Evolutionary conservation across 768 basidiomycete species (phyloP).

Genomic region (Russula earlei): DNA sequence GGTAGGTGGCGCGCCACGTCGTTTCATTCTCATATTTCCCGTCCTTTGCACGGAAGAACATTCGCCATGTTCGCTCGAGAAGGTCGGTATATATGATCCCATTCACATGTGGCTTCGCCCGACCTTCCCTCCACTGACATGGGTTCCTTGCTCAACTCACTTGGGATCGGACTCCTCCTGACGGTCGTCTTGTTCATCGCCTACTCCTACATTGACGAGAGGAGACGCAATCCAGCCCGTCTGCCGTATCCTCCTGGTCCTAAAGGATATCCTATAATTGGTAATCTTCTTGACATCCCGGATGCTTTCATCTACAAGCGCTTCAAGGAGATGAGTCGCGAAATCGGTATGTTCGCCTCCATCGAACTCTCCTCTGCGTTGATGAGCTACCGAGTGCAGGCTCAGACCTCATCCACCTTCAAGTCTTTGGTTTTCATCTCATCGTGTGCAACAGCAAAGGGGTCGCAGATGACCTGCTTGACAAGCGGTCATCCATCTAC

Average conservation of each 20-base stretch:
- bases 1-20: too few species aligned
- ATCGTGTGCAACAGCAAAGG: constrained; percentile 30
- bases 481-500: constrained; percentile 32
- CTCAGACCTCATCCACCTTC: constrained; percentile 26
- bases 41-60: too few species aligned
- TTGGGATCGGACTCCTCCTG: constrained; percentile 1
- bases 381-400: constrained; percentile 10
- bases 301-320: constrained; percentile 19
- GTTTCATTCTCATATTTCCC: too few species aligned
- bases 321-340: constrained; percentile 16
- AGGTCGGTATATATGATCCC: neutral
- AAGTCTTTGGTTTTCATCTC: constrained; percentile 22
- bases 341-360: neutral
- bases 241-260: constrained; percentile 23
- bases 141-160: neutral
- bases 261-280: constrained; percentile 20
- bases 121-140: neutral
- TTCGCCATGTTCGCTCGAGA: too few species aligned
- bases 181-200: neutral
- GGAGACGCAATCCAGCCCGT: constrained; percentile 15
- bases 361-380: neutral
- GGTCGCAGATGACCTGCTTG: constrained; percentile 30
- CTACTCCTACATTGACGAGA: constrained; percentile 10
- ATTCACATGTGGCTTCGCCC: neutral
- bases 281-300: constrained; percentile 22